These are phyloP conservation scores for Clarireedia hainanense DNA, from an alignment of 2,329 filamentous ascomycete genomes.

Conservation along the genomic window DNA sequence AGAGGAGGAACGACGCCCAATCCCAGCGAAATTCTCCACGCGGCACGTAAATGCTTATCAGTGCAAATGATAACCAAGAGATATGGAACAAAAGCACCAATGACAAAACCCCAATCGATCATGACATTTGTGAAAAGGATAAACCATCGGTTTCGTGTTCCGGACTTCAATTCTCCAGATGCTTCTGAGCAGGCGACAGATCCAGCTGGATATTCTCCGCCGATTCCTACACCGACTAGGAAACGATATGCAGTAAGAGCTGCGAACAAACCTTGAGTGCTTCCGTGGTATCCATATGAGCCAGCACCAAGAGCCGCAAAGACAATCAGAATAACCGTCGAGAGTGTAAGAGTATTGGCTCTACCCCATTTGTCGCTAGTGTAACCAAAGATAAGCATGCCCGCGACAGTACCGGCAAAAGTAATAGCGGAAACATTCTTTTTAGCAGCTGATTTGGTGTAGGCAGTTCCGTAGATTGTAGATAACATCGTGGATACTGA, in stretches of 20 bases:
- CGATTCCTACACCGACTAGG: conserved; percentile 61
- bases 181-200: conserved; percentile 79
- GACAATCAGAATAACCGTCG: conserved; percentile 74
- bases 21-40: conserved; percentile 77
- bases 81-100: conserved; percentile 71
- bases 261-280: conserved; percentile 63
- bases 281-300: conserved; percentile 66
- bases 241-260: conserved; percentile 78
- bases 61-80: conserved; percentile 49
- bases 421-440: conserved; percentile 74
- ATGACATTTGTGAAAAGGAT: conserved; percentile 84
- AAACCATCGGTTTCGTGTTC: conserved; percentile 84
- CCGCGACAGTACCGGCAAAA: conserved; percentile 79
- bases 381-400: conserved; percentile 74
- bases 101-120: conserved; percentile 71
- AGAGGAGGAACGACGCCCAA: conserved; percentile 73
- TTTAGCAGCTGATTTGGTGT: conserved; percentile 58
- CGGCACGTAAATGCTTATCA: conserved; percentile 55
- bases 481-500: conserved; percentile 73
- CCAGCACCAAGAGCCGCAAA: conserved; percentile 76
- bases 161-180: conserved; percentile 71
- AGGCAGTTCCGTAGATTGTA: conserved; percentile 61
- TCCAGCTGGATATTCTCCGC: conserved; percentile 74
- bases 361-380: conserved; percentile 78
- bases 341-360: conserved; percentile 71